Conservation (phyloP, 192 early-diverging fungal species). For the Geosiphon pyriformis region DNA sequence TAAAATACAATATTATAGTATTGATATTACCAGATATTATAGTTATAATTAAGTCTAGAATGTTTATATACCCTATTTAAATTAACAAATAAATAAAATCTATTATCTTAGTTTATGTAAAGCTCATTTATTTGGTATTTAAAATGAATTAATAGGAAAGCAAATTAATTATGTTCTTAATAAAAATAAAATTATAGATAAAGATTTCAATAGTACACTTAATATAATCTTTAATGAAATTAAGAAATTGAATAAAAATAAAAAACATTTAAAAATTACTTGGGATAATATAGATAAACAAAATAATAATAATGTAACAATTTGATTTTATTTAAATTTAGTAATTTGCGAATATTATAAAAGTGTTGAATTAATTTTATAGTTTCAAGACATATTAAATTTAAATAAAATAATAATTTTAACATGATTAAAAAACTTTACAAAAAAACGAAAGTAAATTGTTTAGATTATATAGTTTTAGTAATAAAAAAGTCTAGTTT, state of each 20-base stretch:
- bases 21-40: conserved; percentile 18
- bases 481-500: not conserved
- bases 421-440: not conserved
- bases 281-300: conserved; percentile 6
- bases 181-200: conserved; percentile 6
- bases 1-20: conserved; percentile 11
- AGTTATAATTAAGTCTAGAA: conserved; percentile 20
- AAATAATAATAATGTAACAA: conserved; percentile 11
- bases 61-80: conserved; percentile 21
- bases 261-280: conserved; percentile 14
- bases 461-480: not conserved
- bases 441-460: not conserved
- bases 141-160: not conserved
- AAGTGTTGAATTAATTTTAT: conserved; percentile 5
- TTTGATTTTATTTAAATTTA: too few species aligned
- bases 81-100: too few species aligned
- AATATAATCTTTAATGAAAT: too few species aligned
- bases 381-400: too few species aligned
- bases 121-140: too few species aligned
- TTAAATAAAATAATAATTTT: conserved; percentile 9
- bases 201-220: not conserved
- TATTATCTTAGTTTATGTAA: too few species aligned
- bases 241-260: conserved; percentile 11
- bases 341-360: conserved; percentile 11
- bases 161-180: conserved; percentile 9